Evolutionary conservation across 1,284 basidiomycete species (phyloP).

Genomic region (Irpex sp.): DNA sequence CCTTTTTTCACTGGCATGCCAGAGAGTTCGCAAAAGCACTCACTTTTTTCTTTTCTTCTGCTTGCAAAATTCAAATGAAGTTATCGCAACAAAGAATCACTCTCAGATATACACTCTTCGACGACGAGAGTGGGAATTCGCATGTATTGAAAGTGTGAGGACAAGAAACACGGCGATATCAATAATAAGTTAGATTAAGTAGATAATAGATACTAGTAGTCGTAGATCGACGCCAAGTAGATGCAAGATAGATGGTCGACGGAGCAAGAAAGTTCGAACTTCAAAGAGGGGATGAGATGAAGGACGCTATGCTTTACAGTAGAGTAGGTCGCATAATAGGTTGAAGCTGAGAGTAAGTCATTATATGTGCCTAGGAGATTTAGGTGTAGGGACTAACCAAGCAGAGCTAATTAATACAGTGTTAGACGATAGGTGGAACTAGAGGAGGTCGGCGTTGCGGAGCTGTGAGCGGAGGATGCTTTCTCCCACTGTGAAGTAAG

Average conservation of each 20-base stretch:
- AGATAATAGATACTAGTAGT: background rate
- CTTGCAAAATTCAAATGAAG: no score
- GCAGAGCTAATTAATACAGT: background rate
- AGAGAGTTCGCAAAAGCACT: no score
- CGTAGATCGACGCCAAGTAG: background rate
- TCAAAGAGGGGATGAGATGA: background rate
- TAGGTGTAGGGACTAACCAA: no score
- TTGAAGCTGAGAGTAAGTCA: background rate
- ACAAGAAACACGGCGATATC: background rate
- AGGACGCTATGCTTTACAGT: background rate
- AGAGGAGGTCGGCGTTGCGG: slow-evolving; percentile 14
- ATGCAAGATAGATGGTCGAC: background rate
- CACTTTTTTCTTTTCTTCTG: no score
- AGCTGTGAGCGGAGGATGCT: slow-evolving; percentile 15
- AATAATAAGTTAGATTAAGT: background rate
- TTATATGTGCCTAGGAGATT: background rate
- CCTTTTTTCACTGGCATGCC: background rate
- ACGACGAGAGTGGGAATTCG: no score
- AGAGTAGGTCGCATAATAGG: background rate
- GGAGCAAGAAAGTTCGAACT: background rate
- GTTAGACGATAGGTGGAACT: background rate
- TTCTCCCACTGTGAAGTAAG: slow-evolving; percentile 18
- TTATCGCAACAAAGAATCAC: no score
- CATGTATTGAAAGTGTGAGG: no score
- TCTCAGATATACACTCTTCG: no score